These are phyloP conservation scores for Aspergillus sp. DNA, from an alignment of 2,329 filamentous ascomycete genomes.

Conservation along the genomic window DNA sequence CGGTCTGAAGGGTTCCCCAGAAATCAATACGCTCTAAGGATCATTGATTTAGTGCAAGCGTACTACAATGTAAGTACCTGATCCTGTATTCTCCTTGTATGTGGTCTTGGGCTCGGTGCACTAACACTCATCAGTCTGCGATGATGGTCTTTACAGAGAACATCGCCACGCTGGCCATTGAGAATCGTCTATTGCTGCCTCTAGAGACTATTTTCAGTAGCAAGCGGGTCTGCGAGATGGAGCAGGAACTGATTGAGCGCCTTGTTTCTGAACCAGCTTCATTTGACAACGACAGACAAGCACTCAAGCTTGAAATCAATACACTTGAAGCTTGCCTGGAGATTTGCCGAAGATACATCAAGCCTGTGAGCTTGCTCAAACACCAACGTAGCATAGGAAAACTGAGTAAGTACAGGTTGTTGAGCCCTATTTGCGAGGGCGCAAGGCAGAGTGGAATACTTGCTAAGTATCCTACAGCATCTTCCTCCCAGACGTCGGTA, in stretches of 20 bases:
- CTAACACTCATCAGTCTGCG: conserved; percentile 28
- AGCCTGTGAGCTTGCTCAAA: background rate
- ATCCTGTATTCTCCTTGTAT: too few species aligned
- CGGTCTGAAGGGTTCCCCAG: too few species aligned
- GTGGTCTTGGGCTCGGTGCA: background rate
- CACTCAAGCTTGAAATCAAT: background rate
- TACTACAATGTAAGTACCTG: too few species aligned
- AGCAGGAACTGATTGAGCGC: background rate
- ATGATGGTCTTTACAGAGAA: conserved; percentile 54
- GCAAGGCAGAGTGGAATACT: background rate
- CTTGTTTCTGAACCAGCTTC: background rate
- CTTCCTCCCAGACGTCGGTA: background rate
- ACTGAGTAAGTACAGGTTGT: background rate
- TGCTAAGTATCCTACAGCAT: background rate
- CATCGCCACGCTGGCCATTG: conserved; percentile 53
- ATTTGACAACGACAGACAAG: background rate
- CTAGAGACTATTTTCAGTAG: conserved; percentile 47
- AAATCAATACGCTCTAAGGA: too few species aligned
- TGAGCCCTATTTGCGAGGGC: background rate
- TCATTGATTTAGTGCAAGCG: too few species aligned
- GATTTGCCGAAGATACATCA: background rate
- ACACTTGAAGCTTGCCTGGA: background rate
- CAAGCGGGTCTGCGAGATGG: background rate
- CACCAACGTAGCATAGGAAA: background rate
- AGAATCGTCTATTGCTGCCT: conserved; percentile 52